Conservation (phyloP, 2,329 filamentous ascomycete species). For the Botrytis pseudocinerea region DNA sequence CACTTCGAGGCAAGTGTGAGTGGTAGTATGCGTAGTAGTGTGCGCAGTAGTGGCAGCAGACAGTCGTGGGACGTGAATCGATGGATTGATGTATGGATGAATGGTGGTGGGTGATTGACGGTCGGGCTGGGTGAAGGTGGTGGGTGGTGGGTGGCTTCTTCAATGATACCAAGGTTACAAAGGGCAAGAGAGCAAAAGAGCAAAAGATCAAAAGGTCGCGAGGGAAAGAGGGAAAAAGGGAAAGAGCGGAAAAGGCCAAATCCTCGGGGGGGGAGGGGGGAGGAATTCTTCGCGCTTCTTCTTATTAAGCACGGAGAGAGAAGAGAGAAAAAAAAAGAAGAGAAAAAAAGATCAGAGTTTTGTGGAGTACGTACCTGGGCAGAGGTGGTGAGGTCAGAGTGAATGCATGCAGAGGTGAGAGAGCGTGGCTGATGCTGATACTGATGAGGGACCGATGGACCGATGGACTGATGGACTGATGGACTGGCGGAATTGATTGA, state of each 20-base stretch:
- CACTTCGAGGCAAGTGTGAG: background rate
- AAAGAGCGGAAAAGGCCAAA: background rate
- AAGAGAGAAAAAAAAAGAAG: background rate
- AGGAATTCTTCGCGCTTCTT: background rate
- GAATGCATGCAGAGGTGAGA: background rate
- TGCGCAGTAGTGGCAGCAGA: no score
- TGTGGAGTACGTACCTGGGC: background rate
- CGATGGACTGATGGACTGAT: background rate
- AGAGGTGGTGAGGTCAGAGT: no score
- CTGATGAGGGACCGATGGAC: no score
- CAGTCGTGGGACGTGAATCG: background rate
- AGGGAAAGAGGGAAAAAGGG: background rate
- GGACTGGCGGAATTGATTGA: no score
- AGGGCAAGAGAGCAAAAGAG: no score
- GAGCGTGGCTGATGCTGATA: background rate
- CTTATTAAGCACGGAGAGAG: background rate
- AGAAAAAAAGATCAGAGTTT: background rate
- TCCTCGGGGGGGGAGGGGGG: background rate
- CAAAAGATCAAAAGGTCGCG: no score
- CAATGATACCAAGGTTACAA: background rate
- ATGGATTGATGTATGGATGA: background rate
- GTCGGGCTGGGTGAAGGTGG: background rate
- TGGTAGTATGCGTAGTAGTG: background rate
- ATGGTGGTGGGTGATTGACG: conserved; percentile 14
- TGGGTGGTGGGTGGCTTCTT: background rate